These are phyloP conservation scores for Apiospora kogelbergensis DNA, from an alignment of 2,329 filamentous ascomycete genomes.

Conservation along the genomic window DNA sequence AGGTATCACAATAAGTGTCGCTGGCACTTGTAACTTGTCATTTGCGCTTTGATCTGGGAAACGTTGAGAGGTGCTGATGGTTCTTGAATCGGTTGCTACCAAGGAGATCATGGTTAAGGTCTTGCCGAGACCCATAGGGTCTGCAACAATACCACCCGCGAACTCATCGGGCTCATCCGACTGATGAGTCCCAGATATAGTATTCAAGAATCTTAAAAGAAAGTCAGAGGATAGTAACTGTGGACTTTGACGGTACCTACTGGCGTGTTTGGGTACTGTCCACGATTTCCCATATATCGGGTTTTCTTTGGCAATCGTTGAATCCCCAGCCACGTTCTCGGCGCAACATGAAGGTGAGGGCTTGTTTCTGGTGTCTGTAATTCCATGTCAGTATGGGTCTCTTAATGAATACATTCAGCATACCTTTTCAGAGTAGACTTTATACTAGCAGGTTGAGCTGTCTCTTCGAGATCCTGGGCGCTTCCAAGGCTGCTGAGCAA, in stretches of 20 bases:
- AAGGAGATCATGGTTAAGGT: slow-evolving; percentile 26
- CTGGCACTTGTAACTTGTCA: not conserved
- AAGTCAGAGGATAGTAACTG: not conserved
- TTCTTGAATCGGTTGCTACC: slow-evolving; percentile 20
- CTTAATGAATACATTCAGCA: too few species aligned
- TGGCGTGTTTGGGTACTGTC: slow-evolving; percentile 5
- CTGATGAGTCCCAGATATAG: slow-evolving; percentile 5
- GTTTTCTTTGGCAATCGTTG: not conserved
- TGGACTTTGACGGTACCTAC: not conserved
- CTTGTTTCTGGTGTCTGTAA: slow-evolving; percentile 29
- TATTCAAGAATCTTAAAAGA: not conserved
- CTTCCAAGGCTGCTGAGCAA: slow-evolving; percentile 11
- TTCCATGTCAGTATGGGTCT: slow-evolving; percentile 8
- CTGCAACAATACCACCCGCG: slow-evolving; percentile 27
- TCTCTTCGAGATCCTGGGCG: slow-evolving; percentile 14
- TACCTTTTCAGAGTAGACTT: slow-evolving; percentile 15
- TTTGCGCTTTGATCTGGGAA: too few species aligned
- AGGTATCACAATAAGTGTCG: not conserved
- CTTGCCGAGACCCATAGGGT: slow-evolving; percentile 31
- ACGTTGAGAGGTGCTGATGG: not conserved
- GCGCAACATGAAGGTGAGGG: slow-evolving; percentile 26
- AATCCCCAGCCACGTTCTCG: slow-evolving; percentile 25
- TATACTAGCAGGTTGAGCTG: slow-evolving; percentile 12
- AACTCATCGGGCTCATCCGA: slow-evolving; percentile 18
- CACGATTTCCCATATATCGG: slow-evolving; percentile 21